Evolutionary conservation across 345 rosid genomes (phyloP).

Genomic region (Boechera divaricarpa): DNA sequence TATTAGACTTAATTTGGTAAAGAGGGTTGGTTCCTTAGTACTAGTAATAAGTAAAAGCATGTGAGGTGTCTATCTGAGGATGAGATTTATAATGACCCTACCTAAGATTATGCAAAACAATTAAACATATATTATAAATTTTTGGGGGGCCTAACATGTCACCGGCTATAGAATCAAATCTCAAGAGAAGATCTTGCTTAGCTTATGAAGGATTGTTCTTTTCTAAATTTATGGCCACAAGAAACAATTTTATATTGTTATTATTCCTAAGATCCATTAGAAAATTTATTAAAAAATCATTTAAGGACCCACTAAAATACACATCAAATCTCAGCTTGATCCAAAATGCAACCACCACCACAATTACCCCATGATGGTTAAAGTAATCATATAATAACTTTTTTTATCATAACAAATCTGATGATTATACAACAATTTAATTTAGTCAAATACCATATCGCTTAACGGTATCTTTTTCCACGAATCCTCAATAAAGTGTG

Average conservation of each 20-base stretch:
- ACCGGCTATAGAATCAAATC: constrained; percentile 44
- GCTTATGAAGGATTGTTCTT: constrained; percentile 35
- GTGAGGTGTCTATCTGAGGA: constrained; percentile 42
- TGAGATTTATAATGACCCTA: constrained; percentile 41
- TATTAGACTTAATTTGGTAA: constrained; percentile 26
- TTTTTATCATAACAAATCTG: constrained; percentile 15
- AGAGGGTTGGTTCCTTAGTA: constrained; percentile 8
- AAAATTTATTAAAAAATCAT: neutral
- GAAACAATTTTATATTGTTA: constrained; percentile 7
- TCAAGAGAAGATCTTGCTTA: constrained; percentile 35
- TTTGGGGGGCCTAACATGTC: constrained; percentile 34
- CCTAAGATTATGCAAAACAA: constrained; percentile 36
- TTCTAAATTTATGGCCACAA: constrained; percentile 20
- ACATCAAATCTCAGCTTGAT: constrained; percentile 41
- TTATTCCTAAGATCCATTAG: constrained; percentile 23
- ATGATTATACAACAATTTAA: constrained; percentile 23
- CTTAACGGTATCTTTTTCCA: constrained; percentile 13
- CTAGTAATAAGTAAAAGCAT: constrained; percentile 33
- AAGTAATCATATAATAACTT: constrained; percentile 23
- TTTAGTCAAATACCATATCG: constrained; percentile 29
- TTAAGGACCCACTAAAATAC: constrained; percentile 27
- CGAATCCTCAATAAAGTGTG: constrained; percentile 4
- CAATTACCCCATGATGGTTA: constrained; percentile 35
- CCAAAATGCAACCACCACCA: constrained; percentile 35
- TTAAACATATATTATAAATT: constrained; percentile 25